Evolutionary conservation across 208 protist species (phyloP).

Genomic region (Acanthamoeba sp.): DNA sequence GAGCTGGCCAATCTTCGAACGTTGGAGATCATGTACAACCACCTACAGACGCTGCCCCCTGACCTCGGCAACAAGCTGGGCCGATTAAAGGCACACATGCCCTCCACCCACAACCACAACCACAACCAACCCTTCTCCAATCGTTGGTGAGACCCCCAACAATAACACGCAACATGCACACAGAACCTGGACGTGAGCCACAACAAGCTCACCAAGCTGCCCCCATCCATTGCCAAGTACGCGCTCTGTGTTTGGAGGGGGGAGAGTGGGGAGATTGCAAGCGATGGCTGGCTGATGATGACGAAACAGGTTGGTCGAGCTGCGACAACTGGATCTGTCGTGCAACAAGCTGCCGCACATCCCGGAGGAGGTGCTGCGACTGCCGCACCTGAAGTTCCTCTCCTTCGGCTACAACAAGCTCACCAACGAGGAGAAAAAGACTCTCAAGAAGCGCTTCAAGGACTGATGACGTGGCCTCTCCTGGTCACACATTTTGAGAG

Average conservation of each 20-base stretch:
- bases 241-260: neutral
- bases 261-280: too few relatives aligned
- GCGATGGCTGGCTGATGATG: too few relatives aligned
- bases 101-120: too few relatives aligned
- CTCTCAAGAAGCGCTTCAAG: slow-evolving; percentile 70
- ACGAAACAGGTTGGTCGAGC: slow-evolving; percentile 58
- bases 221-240: slow-evolving; percentile 32
- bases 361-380: slow-evolving; percentile 35
- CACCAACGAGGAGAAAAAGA: slow-evolving; percentile 75
- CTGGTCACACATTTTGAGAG: too few relatives aligned
- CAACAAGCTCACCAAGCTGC: slow-evolving; percentile 73
- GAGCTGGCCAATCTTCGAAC: slow-evolving; percentile 59
- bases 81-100: slow-evolving; percentile 24
- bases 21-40: slow-evolving; percentile 71
- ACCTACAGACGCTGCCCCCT: slow-evolving; percentile 3
- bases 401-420: slow-evolving; percentile 73
- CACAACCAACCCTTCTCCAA: too few relatives aligned
- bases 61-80: slow-evolving; percentile 62
- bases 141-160: too few relatives aligned
- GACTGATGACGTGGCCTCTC: too few relatives aligned
- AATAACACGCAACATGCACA: neutral
- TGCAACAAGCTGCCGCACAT: slow-evolving; percentile 75
- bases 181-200: slow-evolving; percentile 71
- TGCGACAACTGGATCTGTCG: slow-evolving; percentile 54
- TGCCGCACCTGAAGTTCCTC: slow-evolving; percentile 72